Conservation (phyloP, 805 yeast species). For the Wickerhamomyces bisporus region DNA sequence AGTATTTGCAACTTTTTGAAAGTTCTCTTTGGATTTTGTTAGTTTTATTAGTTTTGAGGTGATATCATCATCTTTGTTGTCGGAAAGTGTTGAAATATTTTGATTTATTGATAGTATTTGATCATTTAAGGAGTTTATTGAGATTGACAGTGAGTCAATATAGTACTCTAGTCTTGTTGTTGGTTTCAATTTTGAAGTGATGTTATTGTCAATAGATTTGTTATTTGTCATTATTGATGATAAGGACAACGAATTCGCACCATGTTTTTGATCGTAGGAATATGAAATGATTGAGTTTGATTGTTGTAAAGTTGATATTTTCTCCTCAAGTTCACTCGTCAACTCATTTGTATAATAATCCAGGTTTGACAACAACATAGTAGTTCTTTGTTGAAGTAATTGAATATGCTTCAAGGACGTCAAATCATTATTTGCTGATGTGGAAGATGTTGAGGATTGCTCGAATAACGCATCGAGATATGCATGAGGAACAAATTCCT, state of each 20-base stretch:
- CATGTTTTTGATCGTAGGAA: conserved; percentile 23
- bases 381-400: conserved; percentile 42
- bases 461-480: conserved; percentile 57
- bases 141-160: conserved; percentile 52
- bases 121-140: conserved; percentile 50
- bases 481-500: conserved; percentile 57
- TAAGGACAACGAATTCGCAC: too few species aligned
- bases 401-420: conserved; percentile 27
- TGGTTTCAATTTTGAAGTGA: conserved; percentile 29
- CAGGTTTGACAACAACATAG: conserved; percentile 49
- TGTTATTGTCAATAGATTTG: conserved; percentile 8
- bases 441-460: conserved; percentile 28
- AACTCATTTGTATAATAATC: conserved; percentile 60
- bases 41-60: conserved; percentile 38
- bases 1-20: conserved; percentile 40
- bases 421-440: conserved; percentile 5
- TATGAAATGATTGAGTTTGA: conserved; percentile 47
- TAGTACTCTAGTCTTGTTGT: conserved; percentile 63
- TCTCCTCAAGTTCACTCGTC: conserved; percentile 46
- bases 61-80: conserved; percentile 22
- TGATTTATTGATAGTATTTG: conserved; percentile 32
- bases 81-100: neutral
- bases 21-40: conserved; percentile 39
- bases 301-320: conserved; percentile 42
- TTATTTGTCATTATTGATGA: too few species aligned